Evolutionary conservation across 2,329 filamentous ascomycete species (phyloP), one percentile per base, ranked within the genome.

Genomic region (Ophiosphaerella korrae): DNA sequence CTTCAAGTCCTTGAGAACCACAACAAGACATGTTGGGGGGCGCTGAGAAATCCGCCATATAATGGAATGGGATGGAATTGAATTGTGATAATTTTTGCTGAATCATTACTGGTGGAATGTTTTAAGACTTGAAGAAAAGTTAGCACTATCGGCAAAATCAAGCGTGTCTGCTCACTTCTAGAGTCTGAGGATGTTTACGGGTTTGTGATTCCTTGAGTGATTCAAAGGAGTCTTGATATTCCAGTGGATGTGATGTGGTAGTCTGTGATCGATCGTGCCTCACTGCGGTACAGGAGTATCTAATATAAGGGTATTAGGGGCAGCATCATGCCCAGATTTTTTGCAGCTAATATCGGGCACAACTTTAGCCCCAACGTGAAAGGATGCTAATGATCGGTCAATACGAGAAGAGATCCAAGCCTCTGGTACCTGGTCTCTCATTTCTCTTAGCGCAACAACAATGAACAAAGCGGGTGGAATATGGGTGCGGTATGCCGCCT

Each of bases 381-480:
- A 52, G 52, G 45, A 44, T 57, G 50, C 45, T 42, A 45, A 46
- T 29, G 44, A 50, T 62, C 42, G 52, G 45, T 55, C 38, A 45
- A 55, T 43, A 50, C 43, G 32, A 48, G 47, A 34, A 50, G 31
- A 37, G 44, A 36, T 44, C 59, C 60, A 60, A 46, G 23, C 18
- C 7, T 37, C 43, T 54, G 62, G 60, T 62, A 57, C 52, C 46
- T 62, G 45, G 48, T 42, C 55, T 52, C 56, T 21, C 56, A 49
- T 24, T 43, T 38, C 51, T 41, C 45, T 52, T 53, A 54, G 48
- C 47, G 43, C 45, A 50, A 38, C 40, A 58, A 58, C 55, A 63
- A 63, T 53, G 56, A 52, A 54, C 16, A 45, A 49, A 50, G 44
- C 49, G 50, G 57, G 51, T 47, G 38, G 42, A 48, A 37, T 60